A percentile compares a stretch with the other conserved stretches of the same genome.
Evolutionary conservation across 78 protist species (phyloP).

Genomic region (Polysphondylium violaceum): DNA sequence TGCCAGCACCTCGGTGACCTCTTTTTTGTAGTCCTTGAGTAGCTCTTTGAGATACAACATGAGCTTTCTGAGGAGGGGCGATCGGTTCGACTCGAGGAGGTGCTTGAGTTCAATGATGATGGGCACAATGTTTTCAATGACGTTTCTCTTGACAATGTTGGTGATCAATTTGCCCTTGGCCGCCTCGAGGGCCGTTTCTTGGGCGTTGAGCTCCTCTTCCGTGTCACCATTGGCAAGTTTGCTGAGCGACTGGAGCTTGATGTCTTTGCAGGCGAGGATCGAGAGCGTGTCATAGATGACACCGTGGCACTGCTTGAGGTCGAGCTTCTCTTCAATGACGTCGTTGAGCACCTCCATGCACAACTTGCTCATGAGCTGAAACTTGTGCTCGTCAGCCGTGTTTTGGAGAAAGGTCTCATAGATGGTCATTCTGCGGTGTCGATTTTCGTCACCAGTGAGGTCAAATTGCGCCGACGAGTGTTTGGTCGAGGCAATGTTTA

Average conservation of each 20-base stretch:
- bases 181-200: constrained; percentile 11
- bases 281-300: constrained; percentile 77
- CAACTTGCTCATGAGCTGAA: constrained; percentile 57
- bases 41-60: constrained; percentile 64
- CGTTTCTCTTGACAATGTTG: constrained; percentile 78
- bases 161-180: constrained; percentile 19
- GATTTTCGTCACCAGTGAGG: constrained; percentile 22
- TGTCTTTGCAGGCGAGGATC: constrained; percentile 82
- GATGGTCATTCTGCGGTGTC: constrained; percentile 72
- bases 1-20: constrained; percentile 74
- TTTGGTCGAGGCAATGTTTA: not conserved
- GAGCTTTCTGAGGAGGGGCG: constrained; percentile 73
- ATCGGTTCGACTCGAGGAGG: constrained; percentile 79
- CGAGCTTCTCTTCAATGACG: constrained; percentile 64
- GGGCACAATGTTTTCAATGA: constrained; percentile 83
- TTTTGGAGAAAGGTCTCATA: constrained; percentile 65
- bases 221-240: not conserved
- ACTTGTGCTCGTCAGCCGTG: constrained; percentile 75
- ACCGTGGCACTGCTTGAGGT: constrained; percentile 13
- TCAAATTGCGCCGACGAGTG: not conserved
- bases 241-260: constrained; percentile 44
- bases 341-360: constrained; percentile 60
- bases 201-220: not conserved
- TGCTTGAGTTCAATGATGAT: constrained; percentile 81
- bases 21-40: constrained; percentile 75